phyloP scores from a whole-genome alignment of 495 filamentous ascomycete species.

The Hypoxylon subgilvum region DNA sequence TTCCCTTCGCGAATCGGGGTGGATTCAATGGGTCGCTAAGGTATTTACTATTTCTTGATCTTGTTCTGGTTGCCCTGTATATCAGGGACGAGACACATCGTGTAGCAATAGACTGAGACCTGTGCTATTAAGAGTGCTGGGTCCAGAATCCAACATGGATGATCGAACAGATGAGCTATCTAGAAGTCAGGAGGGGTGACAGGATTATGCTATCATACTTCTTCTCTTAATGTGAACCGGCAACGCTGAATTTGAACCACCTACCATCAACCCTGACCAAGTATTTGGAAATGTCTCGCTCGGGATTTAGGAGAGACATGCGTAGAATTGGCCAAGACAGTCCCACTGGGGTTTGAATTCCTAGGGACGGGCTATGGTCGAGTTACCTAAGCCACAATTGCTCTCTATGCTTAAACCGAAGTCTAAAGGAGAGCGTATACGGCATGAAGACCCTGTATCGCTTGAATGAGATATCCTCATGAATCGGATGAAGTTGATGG shows the following conservation, averaged over 20 bases:
- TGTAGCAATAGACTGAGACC: background rate
- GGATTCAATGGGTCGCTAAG: background rate
- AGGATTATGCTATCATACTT: background rate
- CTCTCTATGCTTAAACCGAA: no score
- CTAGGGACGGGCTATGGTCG: no score
- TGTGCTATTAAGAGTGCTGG: background rate
- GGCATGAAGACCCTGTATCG: no score
- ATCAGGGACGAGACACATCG: no score
- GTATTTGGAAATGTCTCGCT: background rate
- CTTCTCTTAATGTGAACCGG: no score
- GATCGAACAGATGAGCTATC: background rate
- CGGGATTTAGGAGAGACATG: conserved; percentile 22
- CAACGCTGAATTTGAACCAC: no score
- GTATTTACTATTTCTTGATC: conserved; percentile 1
- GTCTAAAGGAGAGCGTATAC: no score
- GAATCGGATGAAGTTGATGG: no score
- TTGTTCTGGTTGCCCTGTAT: background rate
- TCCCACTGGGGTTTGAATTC: no score
- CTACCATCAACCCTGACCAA: no score
- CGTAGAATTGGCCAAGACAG: background rate
- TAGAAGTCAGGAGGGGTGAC: background rate
- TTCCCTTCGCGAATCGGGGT: background rate
- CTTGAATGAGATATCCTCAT: no score
- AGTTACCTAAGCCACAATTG: no score
- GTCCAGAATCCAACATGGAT: conserved; percentile 5